Base-by-base conservation (phyloP, 1,284 basidiomycete genomes). In the Xerocomus nothofagi region DNA sequence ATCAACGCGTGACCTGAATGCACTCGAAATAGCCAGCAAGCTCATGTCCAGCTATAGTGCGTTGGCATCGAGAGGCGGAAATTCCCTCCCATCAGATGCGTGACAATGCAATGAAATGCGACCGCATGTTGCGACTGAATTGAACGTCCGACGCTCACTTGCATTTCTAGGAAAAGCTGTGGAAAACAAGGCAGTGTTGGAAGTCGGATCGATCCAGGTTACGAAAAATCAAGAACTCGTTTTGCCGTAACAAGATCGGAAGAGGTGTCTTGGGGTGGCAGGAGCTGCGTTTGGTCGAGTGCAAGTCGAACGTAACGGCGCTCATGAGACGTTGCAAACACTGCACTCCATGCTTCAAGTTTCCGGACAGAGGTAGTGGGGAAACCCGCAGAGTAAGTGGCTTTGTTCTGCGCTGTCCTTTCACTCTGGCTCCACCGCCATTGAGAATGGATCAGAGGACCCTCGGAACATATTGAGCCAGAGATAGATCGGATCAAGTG, bases 1-100 rank as follows among this genome's bases (percentile, higher is more conserved):
- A 63, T 67, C 58, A 65, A 61, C 34, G 47, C 36, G 20, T 47
- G 45, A 42, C 49, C 60, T 23, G 53, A 66, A 42, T 21, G 45
- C 39, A 42, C 62, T 59, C 38, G 42, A 61, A 54, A 51, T 32
- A 48, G 60, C 49, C 39, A 23, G 15, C 33, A 44, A 9, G 36
- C 37, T n/a, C 42, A 18, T 27, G 39, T 43, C 53, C 49, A 18
- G 41, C 42, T 57, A 56, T 51, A 24, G 53, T 18, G 36, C 43
- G 27, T 49, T 48, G 37, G 26, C 49, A 36, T 54, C 29, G 40
- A 60, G 47, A 53, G 44, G 59, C 49, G 29, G 29, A 24, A 42
- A 15, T 2, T 6, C 24, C 27, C 21, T 24, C 21, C 26, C 32
- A 50, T 57, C 55, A 50, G 34, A 50, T 21, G 42, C 36, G 39